phyloP scores from a whole-genome alignment of 768 basidiomycete species.

The Bullera alba region DNA sequence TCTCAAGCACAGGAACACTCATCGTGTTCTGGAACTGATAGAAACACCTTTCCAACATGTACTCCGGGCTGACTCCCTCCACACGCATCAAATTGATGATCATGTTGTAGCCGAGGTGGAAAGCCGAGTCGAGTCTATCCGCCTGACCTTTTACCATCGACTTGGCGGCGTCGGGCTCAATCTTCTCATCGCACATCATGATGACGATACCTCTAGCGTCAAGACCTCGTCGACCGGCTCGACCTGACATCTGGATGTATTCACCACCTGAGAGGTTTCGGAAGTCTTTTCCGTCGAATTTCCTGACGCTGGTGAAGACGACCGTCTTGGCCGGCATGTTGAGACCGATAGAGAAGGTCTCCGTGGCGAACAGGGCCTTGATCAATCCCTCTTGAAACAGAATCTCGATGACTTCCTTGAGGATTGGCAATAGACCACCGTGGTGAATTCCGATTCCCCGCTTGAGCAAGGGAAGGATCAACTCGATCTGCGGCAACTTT shows the following conservation, averaged over 20 bases:
- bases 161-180: slow-evolving; percentile 86
- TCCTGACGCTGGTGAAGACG: slow-evolving; percentile 89
- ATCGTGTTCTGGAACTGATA: slow-evolving; percentile 95
- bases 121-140: slow-evolving; percentile 92
- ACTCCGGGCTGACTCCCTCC: slow-evolving; percentile 96
- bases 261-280: slow-evolving; percentile 69
- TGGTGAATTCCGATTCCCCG: slow-evolving; percentile 98
- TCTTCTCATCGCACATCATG: slow-evolving; percentile 98
- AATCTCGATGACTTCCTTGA: slow-evolving; percentile 98
- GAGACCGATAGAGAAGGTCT: slow-evolving; percentile 60
- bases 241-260: slow-evolving; percentile 99
- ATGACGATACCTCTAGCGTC: slow-evolving; percentile 99
- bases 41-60: slow-evolving; percentile 95
- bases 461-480: slow-evolving; percentile 82
- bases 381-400: slow-evolving; percentile 96
- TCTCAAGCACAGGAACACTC: slow-evolving; percentile 61
- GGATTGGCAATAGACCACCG: slow-evolving; percentile 89
- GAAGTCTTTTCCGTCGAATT: slow-evolving; percentile 94
- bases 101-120: slow-evolving; percentile 99
- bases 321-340: slow-evolving; percentile 99
- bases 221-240: slow-evolving; percentile 90
- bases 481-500: slow-evolving; percentile 83
- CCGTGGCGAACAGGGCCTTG: slow-evolving; percentile 96
- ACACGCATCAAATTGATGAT: slow-evolving; percentile 96
- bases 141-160: slow-evolving; percentile 98